Evolutionary conservation across 768 basidiomycete genomes (phyloP).

Genomic region (Suillus placidus): DNA sequence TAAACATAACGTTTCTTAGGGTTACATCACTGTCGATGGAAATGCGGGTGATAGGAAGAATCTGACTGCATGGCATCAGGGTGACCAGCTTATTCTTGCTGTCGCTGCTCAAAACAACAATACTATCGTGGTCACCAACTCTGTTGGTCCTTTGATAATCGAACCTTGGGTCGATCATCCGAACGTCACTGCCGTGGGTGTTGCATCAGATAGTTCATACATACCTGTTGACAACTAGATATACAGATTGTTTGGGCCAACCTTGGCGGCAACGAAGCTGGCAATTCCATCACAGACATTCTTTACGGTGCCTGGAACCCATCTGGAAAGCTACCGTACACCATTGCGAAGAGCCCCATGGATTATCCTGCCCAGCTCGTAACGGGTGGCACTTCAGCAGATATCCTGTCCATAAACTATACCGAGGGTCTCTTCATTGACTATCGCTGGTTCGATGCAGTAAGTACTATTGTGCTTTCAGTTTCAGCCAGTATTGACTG

Average conservation of each 20-base stretch:
- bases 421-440: slow-evolving; percentile 69
- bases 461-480: slow-evolving; percentile 38
- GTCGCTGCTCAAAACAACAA: slow-evolving; percentile 73
- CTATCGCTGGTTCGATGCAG: slow-evolving; percentile 72
- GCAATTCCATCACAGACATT: slow-evolving; percentile 76
- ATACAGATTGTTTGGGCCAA: slow-evolving; percentile 50
- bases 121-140: slow-evolving; percentile 80
- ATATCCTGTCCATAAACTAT: slow-evolving; percentile 58
- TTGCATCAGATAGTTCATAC: slow-evolving; percentile 23
- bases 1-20: slow-evolving; percentile 33
- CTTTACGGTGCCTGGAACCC: slow-evolving; percentile 80
- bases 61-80: slow-evolving; percentile 41
- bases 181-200: slow-evolving; percentile 70
- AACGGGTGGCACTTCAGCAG: slow-evolving; percentile 25
- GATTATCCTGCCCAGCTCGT: slow-evolving; percentile 54
- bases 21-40: slow-evolving; percentile 60
- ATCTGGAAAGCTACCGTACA: slow-evolving; percentile 68
- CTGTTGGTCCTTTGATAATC: slow-evolving; percentile 70
- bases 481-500: not conserved
- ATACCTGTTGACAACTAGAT: slow-evolving; percentile 20
- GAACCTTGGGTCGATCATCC: slow-evolving; percentile 76
- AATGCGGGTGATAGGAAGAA: slow-evolving; percentile 45
- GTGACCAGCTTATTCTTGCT: slow-evolving; percentile 45
- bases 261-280: slow-evolving; percentile 74
- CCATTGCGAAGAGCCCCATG: slow-evolving; percentile 60